A percentile compares a stretch with the other conserved stretches of the same genome.
These are phyloP conservation scores for Trypanosoma lewisi DNA, from an alignment of 208 protist species.

Conservation along the genomic window DNA sequence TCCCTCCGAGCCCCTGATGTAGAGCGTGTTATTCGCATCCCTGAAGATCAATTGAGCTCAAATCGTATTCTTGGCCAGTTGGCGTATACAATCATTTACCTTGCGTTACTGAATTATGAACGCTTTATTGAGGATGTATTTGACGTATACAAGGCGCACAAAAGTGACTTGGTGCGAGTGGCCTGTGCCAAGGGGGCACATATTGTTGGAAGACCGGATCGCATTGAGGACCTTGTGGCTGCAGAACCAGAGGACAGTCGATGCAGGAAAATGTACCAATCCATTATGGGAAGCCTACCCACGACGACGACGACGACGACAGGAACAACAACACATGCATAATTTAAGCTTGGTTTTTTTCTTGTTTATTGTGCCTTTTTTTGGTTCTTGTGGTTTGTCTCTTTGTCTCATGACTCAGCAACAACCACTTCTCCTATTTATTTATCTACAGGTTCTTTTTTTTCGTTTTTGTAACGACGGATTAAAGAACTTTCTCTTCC, in stretches of 20 bases:
- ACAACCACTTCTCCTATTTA: too few relatives aligned
- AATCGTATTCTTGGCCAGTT: conserved; percentile 87
- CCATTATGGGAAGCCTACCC: background rate
- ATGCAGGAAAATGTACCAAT: conserved; percentile 59
- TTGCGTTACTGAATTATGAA: conserved; percentile 74
- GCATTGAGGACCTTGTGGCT: conserved; percentile 67
- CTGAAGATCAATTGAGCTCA: conserved; percentile 75
- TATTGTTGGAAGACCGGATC: conserved; percentile 67
- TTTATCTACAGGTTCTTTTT: background rate
- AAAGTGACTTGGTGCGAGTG: conserved; percentile 81
- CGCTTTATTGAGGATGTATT: conserved; percentile 83
- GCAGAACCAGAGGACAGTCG: conserved; percentile 72
- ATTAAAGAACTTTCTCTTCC: background rate
- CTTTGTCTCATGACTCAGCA: too few relatives aligned
- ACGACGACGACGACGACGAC: too few relatives aligned
- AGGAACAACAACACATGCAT: conserved; percentile 1
- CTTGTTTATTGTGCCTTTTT: background rate
- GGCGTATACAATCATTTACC: conserved; percentile 88
- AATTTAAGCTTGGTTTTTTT: background rate
- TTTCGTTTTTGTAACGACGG: background rate
- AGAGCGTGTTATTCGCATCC: conserved; percentile 82
- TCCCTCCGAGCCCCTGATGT: conserved; percentile 62
- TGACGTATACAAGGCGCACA: conserved; percentile 62
- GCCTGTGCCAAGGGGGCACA: conserved; percentile 85
- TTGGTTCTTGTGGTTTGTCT: too few relatives aligned